Evolutionary conservation across 176 grass and related monocot genomes (phyloP).

Genomic region (Typha latifolia): DNA sequence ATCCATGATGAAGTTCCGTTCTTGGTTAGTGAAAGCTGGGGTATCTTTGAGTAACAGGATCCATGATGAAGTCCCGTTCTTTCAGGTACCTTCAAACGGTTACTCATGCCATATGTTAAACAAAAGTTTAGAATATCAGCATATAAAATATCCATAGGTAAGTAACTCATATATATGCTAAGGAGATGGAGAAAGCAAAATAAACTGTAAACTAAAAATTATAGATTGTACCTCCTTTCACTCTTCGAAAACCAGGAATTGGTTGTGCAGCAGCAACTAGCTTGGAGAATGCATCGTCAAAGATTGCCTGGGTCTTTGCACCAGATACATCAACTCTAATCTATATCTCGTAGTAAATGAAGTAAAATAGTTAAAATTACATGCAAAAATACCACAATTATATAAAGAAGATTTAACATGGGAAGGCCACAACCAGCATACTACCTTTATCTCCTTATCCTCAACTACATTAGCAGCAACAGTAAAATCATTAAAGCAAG

Average conservation of each 20-base stretch:
- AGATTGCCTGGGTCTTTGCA: slow-evolving; percentile 33
- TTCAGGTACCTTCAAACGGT: too few relatives aligned
- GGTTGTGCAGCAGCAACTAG: slow-evolving; percentile 47
- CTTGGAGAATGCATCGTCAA: slow-evolving; percentile 45
- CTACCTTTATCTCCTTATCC: slow-evolving; percentile 49
- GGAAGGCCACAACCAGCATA: not conserved
- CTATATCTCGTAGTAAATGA: slow-evolving; percentile 25
- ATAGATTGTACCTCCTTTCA: slow-evolving; percentile 46
- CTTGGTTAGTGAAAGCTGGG: too few relatives aligned
- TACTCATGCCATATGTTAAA: too few relatives aligned
- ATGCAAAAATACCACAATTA: not conserved
- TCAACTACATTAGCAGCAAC: slow-evolving; percentile 18
- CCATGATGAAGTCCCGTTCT: too few relatives aligned
- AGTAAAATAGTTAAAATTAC: slow-evolving; percentile 12
- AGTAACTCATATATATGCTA: too few relatives aligned
- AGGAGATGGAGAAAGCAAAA: too few relatives aligned
- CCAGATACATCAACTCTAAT: slow-evolving; percentile 33
- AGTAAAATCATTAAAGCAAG: slow-evolving; percentile 32
- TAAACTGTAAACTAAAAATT: not conserved
- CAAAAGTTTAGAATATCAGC: too few relatives aligned
- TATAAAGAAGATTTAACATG: not conserved
- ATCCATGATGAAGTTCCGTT: too few relatives aligned
- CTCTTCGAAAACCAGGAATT: slow-evolving; percentile 57
- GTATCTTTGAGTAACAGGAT: too few relatives aligned
- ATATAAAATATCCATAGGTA: too few relatives aligned